Conservation (phyloP, 371 early-diverging fungal species). For the Zopfochytrium polystomum region DNA sequence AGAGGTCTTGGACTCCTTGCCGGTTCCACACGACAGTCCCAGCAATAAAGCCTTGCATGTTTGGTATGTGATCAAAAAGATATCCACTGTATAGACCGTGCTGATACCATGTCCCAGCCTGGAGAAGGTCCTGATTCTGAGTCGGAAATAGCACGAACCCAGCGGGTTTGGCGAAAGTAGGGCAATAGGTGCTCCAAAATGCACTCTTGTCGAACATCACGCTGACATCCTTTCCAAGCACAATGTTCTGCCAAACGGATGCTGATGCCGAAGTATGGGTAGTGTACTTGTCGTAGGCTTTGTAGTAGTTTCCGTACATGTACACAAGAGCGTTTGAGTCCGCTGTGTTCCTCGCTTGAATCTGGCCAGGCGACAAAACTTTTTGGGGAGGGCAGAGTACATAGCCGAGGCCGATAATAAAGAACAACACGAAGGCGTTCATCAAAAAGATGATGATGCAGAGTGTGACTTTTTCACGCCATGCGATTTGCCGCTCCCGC, state of each 20-base stretch:
- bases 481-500: constrained; percentile 84
- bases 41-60: constrained; percentile 14
- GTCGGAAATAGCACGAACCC: constrained; percentile 10
- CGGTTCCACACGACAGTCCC: constrained; percentile 45
- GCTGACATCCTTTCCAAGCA: constrained; percentile 42
- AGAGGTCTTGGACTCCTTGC: constrained; percentile 8
- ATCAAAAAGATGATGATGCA: constrained; percentile 75
- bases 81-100: constrained; percentile 15
- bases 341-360: constrained; percentile 22
- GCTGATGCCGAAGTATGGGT: constrained; percentile 12
- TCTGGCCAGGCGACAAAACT: constrained; percentile 58
- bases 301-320: constrained; percentile 48
- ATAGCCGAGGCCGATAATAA: constrained; percentile 82
- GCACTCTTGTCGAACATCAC: constrained; percentile 36
- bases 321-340: constrained; percentile 30
- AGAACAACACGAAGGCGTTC: constrained; percentile 81
- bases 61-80: constrained; percentile 21
- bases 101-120: constrained; percentile 19
- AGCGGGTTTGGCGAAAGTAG: constrained; percentile 26
- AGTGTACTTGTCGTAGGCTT: constrained; percentile 15
- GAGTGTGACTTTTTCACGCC: constrained; percentile 98
- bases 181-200: constrained; percentile 31
- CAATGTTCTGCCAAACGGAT: constrained; percentile 27
- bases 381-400: constrained; percentile 85
- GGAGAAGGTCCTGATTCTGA: constrained; percentile 6